A percentile compares a stretch with the other conserved stretches of the same genome.
phyloP scores from a whole-genome alignment of 345 rosid species.

The Corymbia maculata region DNA sequence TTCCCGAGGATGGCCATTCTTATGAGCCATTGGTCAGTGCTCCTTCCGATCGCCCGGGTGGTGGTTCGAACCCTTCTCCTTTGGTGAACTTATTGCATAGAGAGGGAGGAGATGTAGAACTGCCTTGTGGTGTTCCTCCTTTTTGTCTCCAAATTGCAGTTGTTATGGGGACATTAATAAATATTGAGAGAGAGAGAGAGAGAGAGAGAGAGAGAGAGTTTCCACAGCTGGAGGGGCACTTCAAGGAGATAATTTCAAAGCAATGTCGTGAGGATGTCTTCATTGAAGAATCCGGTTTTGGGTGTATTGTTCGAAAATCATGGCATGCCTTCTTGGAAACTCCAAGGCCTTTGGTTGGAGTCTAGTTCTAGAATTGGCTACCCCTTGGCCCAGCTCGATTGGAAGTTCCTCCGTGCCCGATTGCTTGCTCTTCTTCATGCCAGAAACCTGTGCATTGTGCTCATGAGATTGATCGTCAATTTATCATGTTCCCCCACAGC shows the following conservation, averaged over 20 bases:
- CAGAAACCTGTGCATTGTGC: not conserved
- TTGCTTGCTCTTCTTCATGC: not conserved
- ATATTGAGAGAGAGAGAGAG: not conserved
- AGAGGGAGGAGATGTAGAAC: not conserved
- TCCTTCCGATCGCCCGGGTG: not conserved
- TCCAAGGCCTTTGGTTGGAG: conserved; percentile 8
- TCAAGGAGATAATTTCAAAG: conserved; percentile 20
- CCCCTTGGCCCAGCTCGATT: not conserved
- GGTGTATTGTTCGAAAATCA: conserved; percentile 4
- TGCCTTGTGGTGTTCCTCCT: not conserved
- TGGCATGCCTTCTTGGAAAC: conserved; percentile 2
- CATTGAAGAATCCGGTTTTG: conserved; percentile 18
- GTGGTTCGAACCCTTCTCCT: not conserved
- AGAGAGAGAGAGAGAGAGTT: not conserved
- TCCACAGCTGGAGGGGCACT: conserved; percentile 15
- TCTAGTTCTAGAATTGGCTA: not conserved
- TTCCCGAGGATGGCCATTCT: conserved; percentile 5
- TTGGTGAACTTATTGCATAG: not conserved
- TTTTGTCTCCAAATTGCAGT: not conserved
- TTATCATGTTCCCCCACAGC: not conserved
- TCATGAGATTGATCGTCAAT: not conserved
- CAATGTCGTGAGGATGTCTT: conserved; percentile 1
- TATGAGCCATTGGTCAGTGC: conserved; percentile 9
- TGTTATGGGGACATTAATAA: conserved; percentile 5
- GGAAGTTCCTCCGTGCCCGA: not conserved